Evolutionary conservation across 2,329 filamentous ascomycete genomes (phyloP).

Genomic region (Monilinia fructigena): DNA sequence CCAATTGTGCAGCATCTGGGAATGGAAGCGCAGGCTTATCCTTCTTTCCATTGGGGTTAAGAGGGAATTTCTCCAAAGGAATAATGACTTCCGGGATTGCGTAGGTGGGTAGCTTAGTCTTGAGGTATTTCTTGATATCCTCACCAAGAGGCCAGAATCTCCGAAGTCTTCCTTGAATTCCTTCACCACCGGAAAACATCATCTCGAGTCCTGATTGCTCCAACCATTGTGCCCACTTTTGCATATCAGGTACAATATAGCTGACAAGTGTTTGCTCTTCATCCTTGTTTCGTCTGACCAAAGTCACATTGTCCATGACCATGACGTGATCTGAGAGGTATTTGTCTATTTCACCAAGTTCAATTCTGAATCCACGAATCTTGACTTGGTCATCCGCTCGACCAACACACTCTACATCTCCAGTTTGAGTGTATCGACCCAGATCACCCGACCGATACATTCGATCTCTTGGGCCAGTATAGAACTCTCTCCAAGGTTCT

Average conservation of each 20-base stretch:
- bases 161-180: conserved; percentile 39
- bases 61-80: conserved; percentile 66
- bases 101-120: conserved; percentile 69
- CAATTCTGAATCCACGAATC: conserved; percentile 92
- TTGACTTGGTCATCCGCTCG: conserved; percentile 89
- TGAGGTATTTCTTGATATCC: conserved; percentile 63
- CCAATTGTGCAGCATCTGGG: conserved; percentile 69
- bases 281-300: conserved; percentile 78
- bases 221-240: conserved; percentile 70
- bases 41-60: conserved; percentile 86
- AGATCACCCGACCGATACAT: conserved; percentile 87
- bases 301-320: conserved; percentile 80
- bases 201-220: conserved; percentile 54
- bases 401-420: conserved; percentile 75
- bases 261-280: conserved; percentile 85
- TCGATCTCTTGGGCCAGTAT: conserved; percentile 78
- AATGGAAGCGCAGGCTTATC: conserved; percentile 79
- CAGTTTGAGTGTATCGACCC: conserved; percentile 66
- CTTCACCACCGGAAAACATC: conserved; percentile 41
- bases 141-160: conserved; percentile 49
- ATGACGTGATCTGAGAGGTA: conserved; percentile 73
- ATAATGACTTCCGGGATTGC: conserved; percentile 75
- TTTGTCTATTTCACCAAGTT: conserved; percentile 88
- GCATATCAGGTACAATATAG: conserved; percentile 82
- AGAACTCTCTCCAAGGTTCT: conserved; percentile 77